phyloP scores from a whole-genome alignment of 805 yeast species.

The Metschnikowia similis region DNA sequence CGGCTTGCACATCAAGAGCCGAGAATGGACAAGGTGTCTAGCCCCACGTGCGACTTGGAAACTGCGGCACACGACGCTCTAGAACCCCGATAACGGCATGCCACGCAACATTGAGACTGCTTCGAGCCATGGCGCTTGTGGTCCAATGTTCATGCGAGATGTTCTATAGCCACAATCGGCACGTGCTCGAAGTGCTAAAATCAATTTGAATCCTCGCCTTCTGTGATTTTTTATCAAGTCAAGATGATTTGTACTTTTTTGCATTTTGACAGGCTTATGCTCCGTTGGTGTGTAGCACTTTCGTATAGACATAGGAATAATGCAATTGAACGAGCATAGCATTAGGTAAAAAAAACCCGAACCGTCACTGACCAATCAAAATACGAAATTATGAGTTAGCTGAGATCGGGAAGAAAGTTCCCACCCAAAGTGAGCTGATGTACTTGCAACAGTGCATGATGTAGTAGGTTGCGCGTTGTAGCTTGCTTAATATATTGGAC shows the following conservation, averaged over 20 bases:
- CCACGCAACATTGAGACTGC: background rate
- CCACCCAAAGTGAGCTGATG: background rate
- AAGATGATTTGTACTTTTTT: no score
- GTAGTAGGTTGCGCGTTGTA: background rate
- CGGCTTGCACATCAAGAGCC: background rate
- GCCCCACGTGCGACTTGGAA: constrained; percentile 1
- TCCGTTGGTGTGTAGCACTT: no score
- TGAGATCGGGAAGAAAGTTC: no score
- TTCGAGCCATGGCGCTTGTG: background rate
- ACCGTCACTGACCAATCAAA: no score
- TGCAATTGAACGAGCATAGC: no score
- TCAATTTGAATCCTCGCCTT: background rate
- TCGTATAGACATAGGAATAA: no score
- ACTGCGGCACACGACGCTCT: background rate
- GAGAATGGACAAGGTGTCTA: background rate
- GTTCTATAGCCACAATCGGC: no score
- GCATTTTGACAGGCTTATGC: no score
- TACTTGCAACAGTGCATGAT: background rate
- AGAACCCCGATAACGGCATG: background rate
- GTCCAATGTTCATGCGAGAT: background rate
- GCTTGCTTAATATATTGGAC: background rate
- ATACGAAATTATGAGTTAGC: no score
- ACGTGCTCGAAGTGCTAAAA: no score
- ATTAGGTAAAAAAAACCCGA: no score
- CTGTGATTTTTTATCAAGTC: background rate